Evolutionary conservation across 331 rosid genomes (phyloP).

Genomic region (Quercus tomentella): DNA sequence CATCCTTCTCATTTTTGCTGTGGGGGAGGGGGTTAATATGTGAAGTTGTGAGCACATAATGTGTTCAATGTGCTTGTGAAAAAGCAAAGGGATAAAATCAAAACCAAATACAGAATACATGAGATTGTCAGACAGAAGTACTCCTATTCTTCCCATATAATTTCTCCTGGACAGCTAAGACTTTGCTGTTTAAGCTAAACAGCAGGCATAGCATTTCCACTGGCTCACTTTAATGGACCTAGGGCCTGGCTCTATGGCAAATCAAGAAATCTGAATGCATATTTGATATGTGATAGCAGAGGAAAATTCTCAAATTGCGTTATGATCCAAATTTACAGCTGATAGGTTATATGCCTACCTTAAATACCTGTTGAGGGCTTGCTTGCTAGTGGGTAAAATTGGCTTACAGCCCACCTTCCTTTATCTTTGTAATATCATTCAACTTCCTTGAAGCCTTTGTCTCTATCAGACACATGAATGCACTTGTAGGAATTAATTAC

Average conservation of each 20-base stretch:
- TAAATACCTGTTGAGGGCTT: background rate
- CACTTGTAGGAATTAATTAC: background rate
- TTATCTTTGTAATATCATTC: background rate
- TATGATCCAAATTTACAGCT: background rate
- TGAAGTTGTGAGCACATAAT: background rate
- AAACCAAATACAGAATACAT: no score
- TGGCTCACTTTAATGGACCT: background rate
- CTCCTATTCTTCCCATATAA: background rate
- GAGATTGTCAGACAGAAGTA: no score
- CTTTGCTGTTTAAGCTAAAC: background rate
- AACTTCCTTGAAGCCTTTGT: background rate
- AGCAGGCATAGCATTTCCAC: background rate
- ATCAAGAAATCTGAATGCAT: background rate
- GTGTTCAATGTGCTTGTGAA: background rate
- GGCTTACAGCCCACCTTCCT: background rate
- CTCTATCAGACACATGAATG: background rate
- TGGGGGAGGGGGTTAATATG: background rate
- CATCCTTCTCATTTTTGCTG: background rate
- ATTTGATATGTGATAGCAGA: background rate
- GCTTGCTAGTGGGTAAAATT: background rate
- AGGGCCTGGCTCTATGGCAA: background rate
- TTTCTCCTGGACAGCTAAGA: background rate
- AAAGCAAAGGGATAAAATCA: background rate
- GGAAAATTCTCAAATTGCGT: background rate
- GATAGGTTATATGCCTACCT: background rate